Evolutionary conservation across 2,329 filamentous ascomycete genomes (phyloP).

Genomic region (Pezicula radicicola): DNA sequence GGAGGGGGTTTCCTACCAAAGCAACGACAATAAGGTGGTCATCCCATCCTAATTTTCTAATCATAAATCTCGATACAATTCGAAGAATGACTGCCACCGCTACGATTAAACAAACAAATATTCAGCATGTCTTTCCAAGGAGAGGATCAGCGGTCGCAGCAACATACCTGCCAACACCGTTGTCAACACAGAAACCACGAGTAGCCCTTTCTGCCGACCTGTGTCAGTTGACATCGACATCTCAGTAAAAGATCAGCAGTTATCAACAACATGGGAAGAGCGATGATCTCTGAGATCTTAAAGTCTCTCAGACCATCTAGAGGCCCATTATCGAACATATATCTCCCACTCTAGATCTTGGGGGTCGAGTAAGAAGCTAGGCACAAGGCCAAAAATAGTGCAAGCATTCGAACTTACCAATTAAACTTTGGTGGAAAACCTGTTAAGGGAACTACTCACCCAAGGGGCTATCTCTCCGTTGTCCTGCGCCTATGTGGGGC

Average conservation of each 20-base stretch:
- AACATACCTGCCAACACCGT: constrained; percentile 10
- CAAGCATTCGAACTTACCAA: no score
- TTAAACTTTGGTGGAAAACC: no score
- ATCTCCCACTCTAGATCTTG: neutral
- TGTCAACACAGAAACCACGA: constrained; percentile 5
- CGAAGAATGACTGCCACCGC: constrained; percentile 8
- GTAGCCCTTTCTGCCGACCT: neutral
- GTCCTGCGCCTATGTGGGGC: no score
- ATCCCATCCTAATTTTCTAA: constrained; percentile 8
- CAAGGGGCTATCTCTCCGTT: no score
- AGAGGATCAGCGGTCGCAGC: neutral
- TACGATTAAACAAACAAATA: neutral
- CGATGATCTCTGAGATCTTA: neutral
- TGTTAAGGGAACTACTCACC: no score
- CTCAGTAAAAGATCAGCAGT: neutral
- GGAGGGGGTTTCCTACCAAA: constrained; percentile 2
- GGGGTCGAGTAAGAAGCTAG: neutral
- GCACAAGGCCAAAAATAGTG: no score
- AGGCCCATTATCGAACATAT: neutral
- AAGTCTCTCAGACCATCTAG: neutral
- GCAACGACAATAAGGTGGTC: constrained; percentile 11
- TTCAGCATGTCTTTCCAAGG: neutral
- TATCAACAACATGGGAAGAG: neutral
- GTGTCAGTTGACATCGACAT: neutral
- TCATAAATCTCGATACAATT: constrained; percentile 7